Conservation (phyloP, 345 rosid genomes). For the Populus simonii region DNA sequence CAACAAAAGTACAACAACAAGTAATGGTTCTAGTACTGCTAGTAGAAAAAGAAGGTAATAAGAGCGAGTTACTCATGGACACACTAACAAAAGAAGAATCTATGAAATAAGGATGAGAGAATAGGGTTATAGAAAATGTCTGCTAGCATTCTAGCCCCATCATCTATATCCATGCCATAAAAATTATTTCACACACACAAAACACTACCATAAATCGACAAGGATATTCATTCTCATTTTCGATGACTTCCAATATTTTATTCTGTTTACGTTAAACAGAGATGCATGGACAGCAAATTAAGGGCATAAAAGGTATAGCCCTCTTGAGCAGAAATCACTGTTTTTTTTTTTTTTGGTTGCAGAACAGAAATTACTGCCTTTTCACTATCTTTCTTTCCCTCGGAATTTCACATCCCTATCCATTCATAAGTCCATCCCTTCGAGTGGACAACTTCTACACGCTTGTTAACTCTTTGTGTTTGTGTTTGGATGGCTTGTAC, state of each 20-base stretch:
- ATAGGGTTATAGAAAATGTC: slow-evolving; percentile 52
- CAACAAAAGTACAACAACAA: background rate
- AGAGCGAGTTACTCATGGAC: slow-evolving; percentile 27
- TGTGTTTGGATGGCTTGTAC: slow-evolving; percentile 17
- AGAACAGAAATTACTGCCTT: slow-evolving; percentile 8
- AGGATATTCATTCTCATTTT: background rate
- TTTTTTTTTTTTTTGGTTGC: background rate
- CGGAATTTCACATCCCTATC: slow-evolving; percentile 28
- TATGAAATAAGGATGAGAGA: slow-evolving; percentile 39
- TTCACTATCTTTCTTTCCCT: background rate
- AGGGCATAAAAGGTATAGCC: slow-evolving; percentile 25
- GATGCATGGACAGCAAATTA: background rate
- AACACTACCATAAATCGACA: background rate
- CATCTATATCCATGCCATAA: slow-evolving; percentile 37
- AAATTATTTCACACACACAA: background rate
- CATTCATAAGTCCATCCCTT: slow-evolving; percentile 14
- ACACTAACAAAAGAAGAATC: slow-evolving; percentile 34
- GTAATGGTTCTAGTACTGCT: background rate
- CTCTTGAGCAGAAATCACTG: slow-evolving; percentile 17
- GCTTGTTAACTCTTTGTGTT: slow-evolving; percentile 27
- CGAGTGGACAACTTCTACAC: slow-evolving; percentile 39
- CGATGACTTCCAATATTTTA: background rate
- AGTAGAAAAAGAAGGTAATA: slow-evolving; percentile 24
- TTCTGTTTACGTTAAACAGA: background rate
- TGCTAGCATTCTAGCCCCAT: slow-evolving; percentile 36